Base-by-base conservation (phyloP, 495 filamentous ascomycete species). In the Xylaria palmicola region DNA sequence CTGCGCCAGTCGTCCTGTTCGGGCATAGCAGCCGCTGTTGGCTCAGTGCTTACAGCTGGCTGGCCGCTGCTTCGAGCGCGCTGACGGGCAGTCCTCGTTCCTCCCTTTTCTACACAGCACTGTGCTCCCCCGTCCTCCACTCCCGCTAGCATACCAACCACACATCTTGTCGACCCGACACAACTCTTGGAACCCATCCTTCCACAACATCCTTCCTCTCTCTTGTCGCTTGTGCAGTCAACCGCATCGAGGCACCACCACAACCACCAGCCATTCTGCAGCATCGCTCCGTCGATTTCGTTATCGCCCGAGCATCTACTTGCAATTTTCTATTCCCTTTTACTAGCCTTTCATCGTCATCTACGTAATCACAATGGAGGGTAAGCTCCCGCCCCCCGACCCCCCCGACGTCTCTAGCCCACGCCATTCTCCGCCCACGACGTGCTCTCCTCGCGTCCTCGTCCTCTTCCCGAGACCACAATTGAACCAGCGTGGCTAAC, bases 351-450 rank as follows among this genome's bases (percentile, higher is more conserved):
- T 65, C 61, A 68, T 74, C 63, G 65, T 65, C 63, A 68, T 62
- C 75, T 71, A 74, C 72, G 61, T 79, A 78, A 76, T 78, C 77
- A 79, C 69, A 72, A 81, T 81, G 79, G 79, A 81, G 70, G 79
- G 79, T 81, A 81, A 59, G 77, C 45, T 29, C 49, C 43, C 20
- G 26, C 59, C 47, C 51, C 20, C 55, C 50, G 39, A 51, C 51
- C 41, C 36, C 62, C 61, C 62, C 51, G 49, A 26, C 56, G n/a
- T n/a, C 32, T 50, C 60, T 34, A 58, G 36, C 40, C 65, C 43
- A 9, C 15, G 40, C 27, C 19, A 45, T 22, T 30, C 56, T 51
- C 50, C 19, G 27, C 29, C 26, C 29, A 17, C 6, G 29, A 40
- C 17, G 62, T 56, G 26, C 27, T 62, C 56, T 37, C 49, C 22